These are phyloP conservation scores for Diaporthe citriasiana DNA, from an alignment of 2,329 filamentous ascomycete genomes.

Conservation along the genomic window DNA sequence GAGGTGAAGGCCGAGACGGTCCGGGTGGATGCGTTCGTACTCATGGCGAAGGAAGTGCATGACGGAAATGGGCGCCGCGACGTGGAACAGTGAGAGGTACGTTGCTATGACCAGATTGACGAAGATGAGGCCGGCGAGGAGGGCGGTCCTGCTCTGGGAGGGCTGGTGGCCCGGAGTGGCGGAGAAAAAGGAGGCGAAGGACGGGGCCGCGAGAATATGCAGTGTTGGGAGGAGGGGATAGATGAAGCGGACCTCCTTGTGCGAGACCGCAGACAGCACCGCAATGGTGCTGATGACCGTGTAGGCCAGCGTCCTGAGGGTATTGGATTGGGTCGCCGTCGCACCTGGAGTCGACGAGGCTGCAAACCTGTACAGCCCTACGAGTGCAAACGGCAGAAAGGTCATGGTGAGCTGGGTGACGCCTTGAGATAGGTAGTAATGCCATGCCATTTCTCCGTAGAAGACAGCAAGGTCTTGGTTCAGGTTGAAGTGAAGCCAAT, in stretches of 20 bases:
- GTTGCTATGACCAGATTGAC: slow-evolving; percentile 79
- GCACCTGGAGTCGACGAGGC: slow-evolving; percentile 52
- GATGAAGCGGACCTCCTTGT: slow-evolving; percentile 98
- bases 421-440: slow-evolving; percentile 94
- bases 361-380: slow-evolving; percentile 71
- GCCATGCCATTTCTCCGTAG: slow-evolving; percentile 90
- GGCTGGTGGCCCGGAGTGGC: slow-evolving; percentile 47
- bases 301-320: slow-evolving; percentile 69
- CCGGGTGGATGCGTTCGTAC: slow-evolving; percentile 72
- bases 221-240: slow-evolving; percentile 92
- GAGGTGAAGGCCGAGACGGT: slow-evolving; percentile 52
- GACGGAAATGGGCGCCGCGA: slow-evolving; percentile 83
- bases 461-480: slow-evolving; percentile 89
- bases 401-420: slow-evolving; percentile 89
- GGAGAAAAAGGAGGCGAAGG: slow-evolving; percentile 75
- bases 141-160: slow-evolving; percentile 59
- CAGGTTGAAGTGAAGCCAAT: slow-evolving; percentile 93
- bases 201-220: slow-evolving; percentile 81
- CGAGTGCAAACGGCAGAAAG: slow-evolving; percentile 80
- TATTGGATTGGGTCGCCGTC: slow-evolving; percentile 56
- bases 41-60: slow-evolving; percentile 81
- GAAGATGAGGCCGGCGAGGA: slow-evolving; percentile 71
- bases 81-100: slow-evolving; percentile 84
- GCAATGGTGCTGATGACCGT: slow-evolving; percentile 72
- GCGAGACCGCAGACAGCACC: slow-evolving; percentile 82